Base-by-base conservation (phyloP, 2,329 filamentous ascomycete species). In the Ascocoryne sarcoides region DNA sequence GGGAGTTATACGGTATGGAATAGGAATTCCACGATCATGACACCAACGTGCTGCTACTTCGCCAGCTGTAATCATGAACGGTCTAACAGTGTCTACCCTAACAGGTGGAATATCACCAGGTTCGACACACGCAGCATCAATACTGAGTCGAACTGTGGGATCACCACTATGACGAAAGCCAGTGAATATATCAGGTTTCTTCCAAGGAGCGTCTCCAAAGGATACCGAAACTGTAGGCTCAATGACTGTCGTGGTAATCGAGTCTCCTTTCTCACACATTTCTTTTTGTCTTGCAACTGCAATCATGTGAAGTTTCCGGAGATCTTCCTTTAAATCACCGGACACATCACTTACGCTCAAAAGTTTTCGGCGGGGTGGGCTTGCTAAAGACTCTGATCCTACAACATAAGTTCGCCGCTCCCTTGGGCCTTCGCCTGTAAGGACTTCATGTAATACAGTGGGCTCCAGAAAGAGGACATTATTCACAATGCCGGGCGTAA, bases 1-100 rank as follows among this genome's bases (percentile, higher is more conserved):
- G 10, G 51, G 48, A 16, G 58, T 58, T 14, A 60, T 40, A 10
- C 66, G 73, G 59, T 73, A 83, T 5, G 77, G 75, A 19, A 77
- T 65, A 26, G 76, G 71, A 37, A 84, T 71, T 15, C 64, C 62
- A 36, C 77, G 71, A 16, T 69, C 66, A 34, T 65, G 54, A 52
- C 76, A 80, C 75, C 76, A 84, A 20, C 63, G 64, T 15, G 76
- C 78, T 28, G 73, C 76, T 18, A 79, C 62, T 51, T 80, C 69
- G 39, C 75, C 76, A 10, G 76, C 78, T 3, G 81, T 64, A 28
- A 74, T 65, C 79, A 83, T 84, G 17, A 67, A 50, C 41, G 66
- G 64, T 42, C 62, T 60, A 29, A 76, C 69, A 12, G 32, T 33
- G 5, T 28, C 20, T 9, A 10, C 26, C 9, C 31, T 15, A n/a